These are phyloP conservation scores for Cordyceps cateniannulata DNA, from an alignment of 2,329 filamentous ascomycete genomes.

Conservation along the genomic window DNA sequence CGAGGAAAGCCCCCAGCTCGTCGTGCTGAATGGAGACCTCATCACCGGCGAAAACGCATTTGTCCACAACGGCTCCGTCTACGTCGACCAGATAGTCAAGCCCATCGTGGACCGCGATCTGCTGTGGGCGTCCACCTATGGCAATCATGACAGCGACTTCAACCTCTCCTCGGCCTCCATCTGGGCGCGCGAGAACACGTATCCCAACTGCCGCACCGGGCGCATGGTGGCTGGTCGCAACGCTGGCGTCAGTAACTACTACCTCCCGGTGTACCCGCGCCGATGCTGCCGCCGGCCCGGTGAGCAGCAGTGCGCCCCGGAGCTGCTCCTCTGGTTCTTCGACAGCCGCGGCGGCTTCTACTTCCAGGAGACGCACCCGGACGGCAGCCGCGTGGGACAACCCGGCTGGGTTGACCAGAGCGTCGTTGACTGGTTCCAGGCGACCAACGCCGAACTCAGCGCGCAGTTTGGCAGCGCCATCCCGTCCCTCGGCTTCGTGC, in stretches of 20 bases:
- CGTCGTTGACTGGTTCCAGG: conserved; percentile 40
- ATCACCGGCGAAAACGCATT: conserved; percentile 61
- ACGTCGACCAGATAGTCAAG: conserved; percentile 52
- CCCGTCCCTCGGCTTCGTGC: conserved; percentile 42
- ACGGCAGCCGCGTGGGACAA: conserved; percentile 25
- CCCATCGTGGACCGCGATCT: conserved; percentile 50
- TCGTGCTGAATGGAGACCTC: conserved; percentile 54
- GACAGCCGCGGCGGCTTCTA: conserved; percentile 55
- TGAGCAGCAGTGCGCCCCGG: conserved; percentile 26
- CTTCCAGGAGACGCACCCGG: conserved; percentile 33
- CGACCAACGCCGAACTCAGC: conserved; percentile 24
- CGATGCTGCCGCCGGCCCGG: conserved; percentile 23
- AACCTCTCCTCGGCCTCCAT: conserved; percentile 46
- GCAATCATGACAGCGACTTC: conserved; percentile 60
- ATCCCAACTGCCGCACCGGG: conserved; percentile 31
- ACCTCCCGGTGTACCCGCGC: conserved; percentile 36
- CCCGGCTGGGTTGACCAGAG: conserved; percentile 39
- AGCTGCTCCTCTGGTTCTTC: conserved; percentile 63
- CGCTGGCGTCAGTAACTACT: conserved; percentile 41
- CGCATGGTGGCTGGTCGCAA: conserved; percentile 32
- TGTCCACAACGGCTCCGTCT: conserved; percentile 45
- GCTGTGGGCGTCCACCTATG: conserved; percentile 62
- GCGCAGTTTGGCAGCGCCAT: conserved; percentile 27
- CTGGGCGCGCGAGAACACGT: conserved; percentile 34
- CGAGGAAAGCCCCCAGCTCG: conserved; percentile 9